Base-by-base conservation (phyloP, 2,329 filamentous ascomycete species). In the Teratosphaeria destructans region DNA sequence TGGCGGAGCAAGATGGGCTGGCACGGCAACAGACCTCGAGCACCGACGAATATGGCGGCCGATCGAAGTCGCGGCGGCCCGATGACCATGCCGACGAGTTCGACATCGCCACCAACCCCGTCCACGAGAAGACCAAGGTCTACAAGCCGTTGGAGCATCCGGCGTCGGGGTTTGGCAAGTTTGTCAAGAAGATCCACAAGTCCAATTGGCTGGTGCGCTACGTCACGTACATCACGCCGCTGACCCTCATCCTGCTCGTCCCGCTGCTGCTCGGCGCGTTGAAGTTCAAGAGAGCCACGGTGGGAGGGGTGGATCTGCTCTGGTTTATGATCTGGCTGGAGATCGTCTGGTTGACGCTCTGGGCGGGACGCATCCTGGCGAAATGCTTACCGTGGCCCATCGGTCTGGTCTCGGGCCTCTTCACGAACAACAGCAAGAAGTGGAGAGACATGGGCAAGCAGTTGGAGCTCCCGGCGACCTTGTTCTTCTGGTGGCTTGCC, bases 271-370 rank as follows among this genome's bases (percentile, higher is more conserved):
- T 90, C 26, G 87, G 86, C 5, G 81, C 79, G 1, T 73, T 88
- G 19, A 63, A 81, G 1, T 87, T 81, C 62, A 76, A 78, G n/a
- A 52, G 61, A 5, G 66, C 66, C 1, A 84, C 82, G 12, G 82
- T 87, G 2, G 90, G 90, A 0, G 90, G 87, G 23, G 90, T 96
- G 0, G 70, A 84, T 63, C 77, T 96, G 53, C 77, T 90, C 61
- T 97, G 93, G 93, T 96, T 97, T 70, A 89, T 89, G 34, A 90
- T 96, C 63, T 97, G 93, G 93, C 81, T 96, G 19, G 89, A 96
- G 73, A 90, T 96, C 52, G 81, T 96, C 29, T 97, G 93, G 93
- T 80, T 93, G 63, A 90, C 90, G 0, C 79, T 96, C 0, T 97
- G 93, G 93, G 86, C 87, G 23, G 87, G 83, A 35, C 61, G 62